phyloP scores from a whole-genome alignment of 2,329 filamentous ascomycete genomes.

The Trichoderma semiorbis region DNA sequence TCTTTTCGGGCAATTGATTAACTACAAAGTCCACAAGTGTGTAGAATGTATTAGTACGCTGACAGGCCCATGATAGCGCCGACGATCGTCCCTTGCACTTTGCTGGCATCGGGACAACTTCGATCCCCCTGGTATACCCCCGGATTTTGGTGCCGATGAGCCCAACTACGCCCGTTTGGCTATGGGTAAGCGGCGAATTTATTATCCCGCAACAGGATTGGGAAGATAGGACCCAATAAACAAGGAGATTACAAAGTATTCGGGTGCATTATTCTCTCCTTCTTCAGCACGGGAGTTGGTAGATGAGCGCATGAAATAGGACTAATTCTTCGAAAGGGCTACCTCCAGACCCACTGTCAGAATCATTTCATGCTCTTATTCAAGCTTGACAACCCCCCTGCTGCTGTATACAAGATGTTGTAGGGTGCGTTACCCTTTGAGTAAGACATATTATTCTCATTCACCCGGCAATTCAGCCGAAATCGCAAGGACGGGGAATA shows the following conservation, averaged over 20 bases:
- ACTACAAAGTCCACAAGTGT: background rate
- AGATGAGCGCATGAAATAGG: background rate
- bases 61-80: background rate
- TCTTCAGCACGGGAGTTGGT: background rate
- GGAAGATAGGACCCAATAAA: background rate
- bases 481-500: background rate
- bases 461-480: background rate
- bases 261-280: constrained; percentile 1
- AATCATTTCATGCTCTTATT: background rate
- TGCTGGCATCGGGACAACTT: background rate
- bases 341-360: too few relatives aligned
- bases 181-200: background rate
- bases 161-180: background rate
- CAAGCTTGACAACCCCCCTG: background rate
- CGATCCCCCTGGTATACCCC: background rate
- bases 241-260: background rate
- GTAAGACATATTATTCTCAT: background rate
- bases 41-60: background rate
- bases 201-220: background rate
- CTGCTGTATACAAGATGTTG: background rate
- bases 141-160: background rate
- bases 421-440: too few relatives aligned
- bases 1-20: background rate
- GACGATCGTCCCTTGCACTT: background rate
- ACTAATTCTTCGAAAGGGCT: background rate